Evolutionary conservation across 2,329 filamentous ascomycete species (phyloP).

Genomic region (Ustulina deusta): DNA sequence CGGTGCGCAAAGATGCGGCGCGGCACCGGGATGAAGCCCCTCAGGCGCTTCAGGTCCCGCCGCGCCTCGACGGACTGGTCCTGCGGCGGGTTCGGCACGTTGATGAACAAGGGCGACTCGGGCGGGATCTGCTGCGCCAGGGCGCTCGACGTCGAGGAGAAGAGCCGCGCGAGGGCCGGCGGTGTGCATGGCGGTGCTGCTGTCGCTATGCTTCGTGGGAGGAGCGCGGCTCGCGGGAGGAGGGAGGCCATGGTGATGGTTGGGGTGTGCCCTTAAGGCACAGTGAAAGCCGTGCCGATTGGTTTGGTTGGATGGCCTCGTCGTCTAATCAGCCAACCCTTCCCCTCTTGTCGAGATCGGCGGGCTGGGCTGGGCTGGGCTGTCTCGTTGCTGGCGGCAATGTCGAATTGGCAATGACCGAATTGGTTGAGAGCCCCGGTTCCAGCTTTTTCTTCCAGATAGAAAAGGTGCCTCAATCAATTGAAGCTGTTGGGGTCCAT

Average conservation of each 20-base stretch:
- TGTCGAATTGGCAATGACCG: constrained; percentile 17
- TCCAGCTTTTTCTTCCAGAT: constrained; percentile 21
- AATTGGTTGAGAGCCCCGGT: not conserved
- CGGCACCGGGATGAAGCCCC: constrained; percentile 86
- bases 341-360: not conserved
- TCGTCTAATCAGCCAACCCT: not conserved
- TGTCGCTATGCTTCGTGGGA: constrained; percentile 32
- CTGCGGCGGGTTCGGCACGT: constrained; percentile 82
- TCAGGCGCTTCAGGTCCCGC: constrained; percentile 64
- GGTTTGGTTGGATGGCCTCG: not conserved
- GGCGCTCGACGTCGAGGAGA: constrained; percentile 59
- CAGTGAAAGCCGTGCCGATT: constrained; percentile 9
- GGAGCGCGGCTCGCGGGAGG: constrained; percentile 31
- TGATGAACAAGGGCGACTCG: constrained; percentile 89
- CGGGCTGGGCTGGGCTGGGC: not conserved
- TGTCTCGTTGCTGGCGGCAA: constrained; percentile 8
- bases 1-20: constrained; percentile 78
- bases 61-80: constrained; percentile 59
- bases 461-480: constrained; percentile 35
- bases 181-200: constrained; percentile 44
- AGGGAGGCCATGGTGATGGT: constrained; percentile 39
- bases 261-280: constrained; percentile 22
- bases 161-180: constrained; percentile 53
- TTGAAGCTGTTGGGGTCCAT: constrained; percentile 29
- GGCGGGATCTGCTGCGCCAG: constrained; percentile 73